Evolutionary conservation across 2,329 filamentous ascomycete species (phyloP).

Genomic region (Ceratocystis papillata): DNA sequence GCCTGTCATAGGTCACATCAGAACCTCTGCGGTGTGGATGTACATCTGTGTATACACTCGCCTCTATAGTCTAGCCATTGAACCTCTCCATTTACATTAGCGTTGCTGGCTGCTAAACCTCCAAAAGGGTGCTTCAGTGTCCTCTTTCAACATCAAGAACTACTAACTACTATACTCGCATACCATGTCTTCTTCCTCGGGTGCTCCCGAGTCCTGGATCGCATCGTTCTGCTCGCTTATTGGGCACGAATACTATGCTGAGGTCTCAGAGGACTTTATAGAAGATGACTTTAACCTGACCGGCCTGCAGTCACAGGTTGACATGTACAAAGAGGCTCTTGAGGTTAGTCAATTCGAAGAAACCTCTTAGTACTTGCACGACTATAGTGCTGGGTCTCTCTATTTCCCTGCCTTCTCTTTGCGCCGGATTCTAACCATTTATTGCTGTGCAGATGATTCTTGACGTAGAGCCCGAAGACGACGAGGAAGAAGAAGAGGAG

Average conservation of each 20-base stretch:
- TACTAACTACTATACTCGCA: too few species aligned
- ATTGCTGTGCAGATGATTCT: conserved; percentile 64
- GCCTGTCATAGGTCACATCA: not conserved
- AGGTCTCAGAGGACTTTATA: conserved; percentile 97
- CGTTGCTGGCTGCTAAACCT: not conserved
- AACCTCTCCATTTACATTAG: not conserved
- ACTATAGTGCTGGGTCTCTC: too few species aligned
- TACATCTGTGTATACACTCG: not conserved
- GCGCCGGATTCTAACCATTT: conserved; percentile 25
- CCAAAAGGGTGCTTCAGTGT: not conserved
- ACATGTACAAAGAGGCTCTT: conserved; percentile 97
- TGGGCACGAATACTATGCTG: conserved; percentile 97
- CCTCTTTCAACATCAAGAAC: not conserved
- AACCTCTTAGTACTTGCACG: conserved; percentile 1
- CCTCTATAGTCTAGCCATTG: not conserved
- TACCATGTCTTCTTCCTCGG: conserved; percentile 50
- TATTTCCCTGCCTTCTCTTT: not conserved
- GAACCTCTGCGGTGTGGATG: not conserved
- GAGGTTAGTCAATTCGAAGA: conserved; percentile 44
- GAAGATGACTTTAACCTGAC: conserved; percentile 99
- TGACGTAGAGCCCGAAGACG: conserved; percentile 92
- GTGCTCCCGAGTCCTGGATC: conserved; percentile 82
- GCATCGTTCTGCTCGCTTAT: conserved; percentile 90
- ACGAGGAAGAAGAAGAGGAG: conserved; percentile 73
- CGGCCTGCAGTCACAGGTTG: conserved; percentile 84